A percentile compares a stretch with the other conserved stretches of the same genome.
Evolutionary conservation across 805 yeast species (phyloP).

Genomic region (Dipodascopsis tothii): DNA sequence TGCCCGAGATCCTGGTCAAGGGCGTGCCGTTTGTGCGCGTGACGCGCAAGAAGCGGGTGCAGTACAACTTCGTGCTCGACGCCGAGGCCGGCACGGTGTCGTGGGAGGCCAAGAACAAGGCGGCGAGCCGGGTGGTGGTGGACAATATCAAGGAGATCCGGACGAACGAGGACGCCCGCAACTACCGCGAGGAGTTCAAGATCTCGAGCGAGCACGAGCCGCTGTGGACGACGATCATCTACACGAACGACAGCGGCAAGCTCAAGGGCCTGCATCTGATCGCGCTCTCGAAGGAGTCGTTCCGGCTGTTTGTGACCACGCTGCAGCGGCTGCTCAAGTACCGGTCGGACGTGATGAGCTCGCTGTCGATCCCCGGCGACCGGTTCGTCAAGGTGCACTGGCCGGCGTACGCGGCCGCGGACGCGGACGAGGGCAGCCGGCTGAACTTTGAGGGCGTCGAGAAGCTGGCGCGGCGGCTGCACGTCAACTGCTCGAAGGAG

Average conservation of each 20-base stretch:
- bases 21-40: slow-evolving; percentile 63
- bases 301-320: slow-evolving; percentile 49
- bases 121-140: slow-evolving; percentile 34
- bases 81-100: slow-evolving; percentile 45
- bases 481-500: slow-evolving; percentile 59
- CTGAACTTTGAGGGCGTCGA: slow-evolving; percentile 59
- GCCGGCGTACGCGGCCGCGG: slow-evolving; percentile 39
- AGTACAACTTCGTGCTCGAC: slow-evolving; percentile 51
- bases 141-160: slow-evolving; percentile 61
- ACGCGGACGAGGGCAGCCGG: slow-evolving; percentile 24
- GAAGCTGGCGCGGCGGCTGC: slow-evolving; percentile 56
- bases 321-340: slow-evolving; percentile 48
- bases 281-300: slow-evolving; percentile 47
- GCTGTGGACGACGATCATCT: slow-evolving; percentile 77
- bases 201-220: slow-evolving; percentile 56
- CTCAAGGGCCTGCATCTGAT: slow-evolving; percentile 74
- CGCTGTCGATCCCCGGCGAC: slow-evolving; percentile 56
- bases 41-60: slow-evolving; percentile 61
- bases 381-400: slow-evolving; percentile 59
- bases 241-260: slow-evolving; percentile 52
- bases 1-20: slow-evolving; percentile 42
- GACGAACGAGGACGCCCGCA: slow-evolving; percentile 63
- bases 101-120: slow-evolving; percentile 45
- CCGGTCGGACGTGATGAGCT: slow-evolving; percentile 54
- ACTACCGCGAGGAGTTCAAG: slow-evolving; percentile 78